Evolutionary conservation across 257 asterid species (phyloP), one percentile per base, ranked within the genome.

Genomic region (Solanum tarijense): DNA sequence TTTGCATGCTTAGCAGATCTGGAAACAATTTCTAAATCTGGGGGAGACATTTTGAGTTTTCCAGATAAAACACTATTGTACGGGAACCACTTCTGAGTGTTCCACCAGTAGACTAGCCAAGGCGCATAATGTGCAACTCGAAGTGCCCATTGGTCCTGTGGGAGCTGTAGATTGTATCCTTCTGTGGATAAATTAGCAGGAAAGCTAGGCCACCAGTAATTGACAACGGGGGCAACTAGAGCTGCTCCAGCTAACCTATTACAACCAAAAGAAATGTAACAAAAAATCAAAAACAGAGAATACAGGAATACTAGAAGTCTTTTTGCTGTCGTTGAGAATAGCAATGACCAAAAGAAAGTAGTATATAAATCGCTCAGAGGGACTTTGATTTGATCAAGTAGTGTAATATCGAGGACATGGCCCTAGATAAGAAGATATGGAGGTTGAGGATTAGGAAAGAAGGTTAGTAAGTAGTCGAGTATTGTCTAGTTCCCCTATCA

Each of bases 171-270:
- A 55, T 86, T 10, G 88, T 92, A 94, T 39, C 92, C 94, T 88
- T 93, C 94, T 60, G 87, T 78, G 7, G 93, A 92, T 82, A 94
- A 71, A 65, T 88, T 65, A 68, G 91, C 84, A 18, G 96, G 94
- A 79, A 94, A 92, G 83, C 95, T 68, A 68, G 93, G 86, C 96
- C 96, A 94, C 96, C 96, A 94, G 90, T 93, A 94, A 88, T 94
- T 94, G 83, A 93, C 89, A 72, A 93, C 94, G 0, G 97, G 95
- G 41, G 92, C 94, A 86, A 91, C 36, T 88, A 94, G 85, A 7
- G 93, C 87, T 2, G 90, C 95, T 68, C 97, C 94, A 78, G 92
- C 93, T 38, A 94, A 88, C 92, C 97, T 94, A 89, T 55, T 87
- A 79, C 23, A 89, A 73, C 86, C 68, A 82, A 35, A 60, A 84